phyloP scores from a whole-genome alignment of 2,329 filamentous ascomycete species.

The Coniochaeta sp. region DNA sequence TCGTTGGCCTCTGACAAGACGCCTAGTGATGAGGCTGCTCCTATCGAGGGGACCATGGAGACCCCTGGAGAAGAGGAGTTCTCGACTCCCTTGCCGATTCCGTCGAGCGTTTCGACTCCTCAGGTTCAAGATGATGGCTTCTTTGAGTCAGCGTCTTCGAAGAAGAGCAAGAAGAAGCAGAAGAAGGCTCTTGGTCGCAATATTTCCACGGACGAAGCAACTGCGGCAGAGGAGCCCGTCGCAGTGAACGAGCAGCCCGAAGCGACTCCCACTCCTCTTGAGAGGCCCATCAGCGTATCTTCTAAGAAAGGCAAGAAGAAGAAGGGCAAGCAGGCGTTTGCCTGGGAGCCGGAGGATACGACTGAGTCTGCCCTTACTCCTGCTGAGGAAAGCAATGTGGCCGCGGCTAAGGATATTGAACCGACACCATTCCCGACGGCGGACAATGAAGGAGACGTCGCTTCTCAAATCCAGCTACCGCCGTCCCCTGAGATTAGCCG shows the following conservation, averaged over 20 bases:
- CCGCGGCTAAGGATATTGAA: neutral
- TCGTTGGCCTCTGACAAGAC: neutral
- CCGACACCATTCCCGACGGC: constrained; percentile 1
- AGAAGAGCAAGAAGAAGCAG: constrained; percentile 10
- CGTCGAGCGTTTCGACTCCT: neutral
- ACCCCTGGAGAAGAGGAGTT: neutral
- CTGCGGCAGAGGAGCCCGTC: neutral
- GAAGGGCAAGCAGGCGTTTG: constrained; percentile 16
- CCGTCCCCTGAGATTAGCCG: neutral
- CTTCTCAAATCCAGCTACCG: constrained; percentile 3
- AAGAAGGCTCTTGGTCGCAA: neutral
- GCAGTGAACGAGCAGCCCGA: neutral
- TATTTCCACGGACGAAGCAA: neutral
- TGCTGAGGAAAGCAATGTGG: neutral
- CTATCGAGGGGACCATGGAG: neutral
- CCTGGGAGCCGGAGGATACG: constrained; percentile 11
- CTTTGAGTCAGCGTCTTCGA: constrained; percentile 3
- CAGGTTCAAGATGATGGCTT: constrained; percentile 1
- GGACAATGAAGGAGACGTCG: neutral
- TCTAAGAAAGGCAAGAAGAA: constrained; percentile 9
- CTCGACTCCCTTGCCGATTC: neutral
- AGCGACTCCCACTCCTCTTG: neutral
- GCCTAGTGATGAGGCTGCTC: neutral
- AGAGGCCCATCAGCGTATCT: neutral
- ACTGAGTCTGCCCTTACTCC: neutral